Percentiles rank a stretch among this genome's conserved stretches.
Conservation (phyloP, 495 filamentous ascomycete genomes). For the Cairneyella variabilis region DNA sequence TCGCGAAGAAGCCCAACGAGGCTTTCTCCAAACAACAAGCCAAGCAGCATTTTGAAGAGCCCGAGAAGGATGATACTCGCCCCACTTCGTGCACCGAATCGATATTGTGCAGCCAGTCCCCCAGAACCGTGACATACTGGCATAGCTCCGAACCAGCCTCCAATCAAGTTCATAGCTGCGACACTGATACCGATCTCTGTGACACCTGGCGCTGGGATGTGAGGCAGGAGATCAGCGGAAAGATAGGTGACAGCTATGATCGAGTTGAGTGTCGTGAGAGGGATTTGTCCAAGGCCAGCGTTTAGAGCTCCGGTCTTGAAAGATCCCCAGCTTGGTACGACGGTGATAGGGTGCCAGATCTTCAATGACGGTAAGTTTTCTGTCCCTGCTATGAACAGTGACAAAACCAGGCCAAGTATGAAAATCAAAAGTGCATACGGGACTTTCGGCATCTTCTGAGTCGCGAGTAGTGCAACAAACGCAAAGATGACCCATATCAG, state of each 20-base stretch:
- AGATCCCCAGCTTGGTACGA: constrained; percentile 14
- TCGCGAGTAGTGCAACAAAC: constrained; percentile 64
- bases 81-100: constrained; percentile 87
- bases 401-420: constrained; percentile 55
- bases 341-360: constrained; percentile 19
- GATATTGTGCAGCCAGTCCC: constrained; percentile 82
- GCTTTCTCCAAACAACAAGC: constrained; percentile 65
- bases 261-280: constrained; percentile 87
- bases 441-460: constrained; percentile 43
- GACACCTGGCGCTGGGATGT: constrained; percentile 58
- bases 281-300: constrained; percentile 77
- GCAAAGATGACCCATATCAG: constrained; percentile 65
- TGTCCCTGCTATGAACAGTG: constrained; percentile 39
- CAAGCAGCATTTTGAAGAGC: constrained; percentile 67
- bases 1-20: constrained; percentile 60
- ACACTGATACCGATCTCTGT: constrained; percentile 79
- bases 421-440: constrained; percentile 78
- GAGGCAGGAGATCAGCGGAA: constrained; percentile 67
- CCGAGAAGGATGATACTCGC: constrained; percentile 79
- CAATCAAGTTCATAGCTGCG: constrained; percentile 73
- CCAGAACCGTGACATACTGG: constrained; percentile 93
- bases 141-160: constrained; percentile 92
- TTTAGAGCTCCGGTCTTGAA: constrained; percentile 33
- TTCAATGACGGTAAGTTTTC: constrained; percentile 18
- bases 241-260: constrained; percentile 80